A percentile compares a stretch with the other conserved stretches of the same genome.
These are phyloP conservation scores for Ilex paraguariensis DNA, from an alignment of 305 asterid species.

Conservation along the genomic window DNA sequence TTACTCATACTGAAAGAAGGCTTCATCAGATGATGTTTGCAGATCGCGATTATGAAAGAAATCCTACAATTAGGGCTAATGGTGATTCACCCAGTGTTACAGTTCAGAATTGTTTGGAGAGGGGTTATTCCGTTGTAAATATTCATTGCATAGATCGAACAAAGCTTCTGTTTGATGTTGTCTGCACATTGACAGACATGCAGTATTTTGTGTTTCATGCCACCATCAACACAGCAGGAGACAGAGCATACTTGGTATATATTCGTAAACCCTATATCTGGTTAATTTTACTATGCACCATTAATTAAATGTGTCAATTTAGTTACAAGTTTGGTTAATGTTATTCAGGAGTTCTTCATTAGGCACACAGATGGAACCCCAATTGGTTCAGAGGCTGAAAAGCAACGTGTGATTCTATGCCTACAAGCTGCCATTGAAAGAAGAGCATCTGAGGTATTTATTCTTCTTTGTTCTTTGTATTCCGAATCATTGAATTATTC, in stretches of 20 bases:
- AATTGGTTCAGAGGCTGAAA: conserved; percentile 82
- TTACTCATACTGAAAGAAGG: conserved; percentile 6
- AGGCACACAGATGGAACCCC: conserved; percentile 85
- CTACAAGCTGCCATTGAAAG: conserved; percentile 73
- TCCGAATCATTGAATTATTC: not conserved
- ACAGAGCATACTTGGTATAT: conserved; percentile 59
- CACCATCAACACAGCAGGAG: conserved; percentile 51
- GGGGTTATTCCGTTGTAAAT: conserved; percentile 71
- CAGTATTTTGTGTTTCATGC: conserved; percentile 73
- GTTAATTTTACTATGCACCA: too few relatives aligned
- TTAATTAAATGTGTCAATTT: too few relatives aligned
- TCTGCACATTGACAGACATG: conserved; percentile 85
- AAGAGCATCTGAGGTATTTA: conserved; percentile 75
- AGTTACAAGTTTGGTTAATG: not conserved
- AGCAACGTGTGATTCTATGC: conserved; percentile 80
- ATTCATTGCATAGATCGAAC: conserved; percentile 67
- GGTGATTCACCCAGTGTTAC: not conserved
- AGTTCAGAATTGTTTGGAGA: conserved; percentile 66
- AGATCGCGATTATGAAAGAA: conserved; percentile 10
- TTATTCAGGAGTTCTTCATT: conserved; percentile 74
- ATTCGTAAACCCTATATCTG: not conserved
- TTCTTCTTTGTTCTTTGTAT: conserved; percentile 10
- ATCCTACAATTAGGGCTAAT: not conserved
- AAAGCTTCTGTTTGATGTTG: conserved; percentile 72
- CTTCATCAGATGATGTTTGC: conserved; percentile 14